Evolutionary conservation across 2,329 filamentous ascomycete species (phyloP), one percentile per base, ranked within the genome.

Genomic region (Colletotrichum camelliae): DNA sequence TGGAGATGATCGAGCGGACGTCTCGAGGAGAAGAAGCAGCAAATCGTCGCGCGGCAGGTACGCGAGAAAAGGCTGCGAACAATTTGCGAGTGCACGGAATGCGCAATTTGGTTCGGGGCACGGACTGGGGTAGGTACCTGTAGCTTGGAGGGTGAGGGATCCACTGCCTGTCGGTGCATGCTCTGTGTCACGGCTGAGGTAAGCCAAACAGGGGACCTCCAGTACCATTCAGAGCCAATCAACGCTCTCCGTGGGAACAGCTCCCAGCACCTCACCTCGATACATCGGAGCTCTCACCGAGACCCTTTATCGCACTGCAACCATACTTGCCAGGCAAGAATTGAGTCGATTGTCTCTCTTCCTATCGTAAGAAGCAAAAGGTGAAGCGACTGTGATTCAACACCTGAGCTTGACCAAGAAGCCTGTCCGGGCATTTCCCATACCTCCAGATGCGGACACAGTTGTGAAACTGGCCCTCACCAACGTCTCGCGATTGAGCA

Each of bases 21-120:
- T 21, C 31, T 39, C 29, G 37, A 48, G 48, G 52, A 48, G 39
- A 33, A 66, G 27, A 39, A 64, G 35, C 15, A 24, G n/a, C 13
- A 61, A 48, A 29, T 69, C 68, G 69, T 72, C 70, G 60, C 70
- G 70, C 55, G 33, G 43, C 60, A 37, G 70, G 52, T 12, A 62
- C 72, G 72, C 62, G 75, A 65, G 24, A 61, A 62, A 31, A 62
- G 39, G 58, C 48, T 73, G 64, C 68, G 72, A 73, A 76, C 65
- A 69, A 52, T 67, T 75, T 77, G 58, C 43, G 68, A 77, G n/a
- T 48, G 18, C 27, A 18, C 35, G 57, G 67, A 64, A 70, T 65
- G 67, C 55, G 70, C 61, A 70, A 75, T 70, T 62, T 75, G 67
- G 52, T 35, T 67, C 15, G 24, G 66, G 29, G 67, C 74, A 76